Evolutionary conservation across 805 yeast genomes (phyloP), one percentile per base, ranked within the genome.

Genomic region (Candida nonsorbophila): DNA sequence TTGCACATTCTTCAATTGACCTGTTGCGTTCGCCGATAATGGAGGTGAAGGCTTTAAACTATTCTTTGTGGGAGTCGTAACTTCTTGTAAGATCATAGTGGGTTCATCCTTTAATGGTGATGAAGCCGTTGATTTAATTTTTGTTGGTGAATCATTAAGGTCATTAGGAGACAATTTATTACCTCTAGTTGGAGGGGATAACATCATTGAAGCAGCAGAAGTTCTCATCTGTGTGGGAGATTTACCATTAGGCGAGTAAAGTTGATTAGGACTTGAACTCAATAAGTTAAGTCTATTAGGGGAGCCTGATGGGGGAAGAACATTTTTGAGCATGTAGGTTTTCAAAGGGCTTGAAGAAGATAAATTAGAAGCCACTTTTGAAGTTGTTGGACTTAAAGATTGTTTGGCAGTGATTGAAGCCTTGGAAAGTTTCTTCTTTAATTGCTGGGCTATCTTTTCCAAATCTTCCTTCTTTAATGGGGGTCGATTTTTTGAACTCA

Each of bases 371-470:
- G 37, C 20, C 18, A 32, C 30, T 12, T 20, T 22, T 7, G 26
- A 16, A 22, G 27, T 34, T 1, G 36, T 34, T 2, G 56, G 53
- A 6, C 51, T 44, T 17, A 43, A 28, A 16, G 53, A 42, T 29
- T 47, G 66, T 36, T 61, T 64, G 19, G 71, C 71, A 10, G 71
- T 52, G 20, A 62, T 58, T n/a, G 68, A 58, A 8, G 71, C 71
- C 38, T 52, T 54, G 18, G 66, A 56, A 16, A 64, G 48, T 39
- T 62, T 62, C 33, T 49, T 53, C 42, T 63, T 64, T 37, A 64
- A 51, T 42, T 62, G 62, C 30, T 53, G 52, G 35, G 71, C 71
- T 16, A 64, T 64, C 29, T 59, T 54, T 41, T 64, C 71, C 34
- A 64, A 46, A 34, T 64, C 71, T 33, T 62, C 71, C 40, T 64